Evolutionary conservation across 176 grass and related monocot genomes (phyloP).

Genomic region (Oryza meridionalis): DNA sequence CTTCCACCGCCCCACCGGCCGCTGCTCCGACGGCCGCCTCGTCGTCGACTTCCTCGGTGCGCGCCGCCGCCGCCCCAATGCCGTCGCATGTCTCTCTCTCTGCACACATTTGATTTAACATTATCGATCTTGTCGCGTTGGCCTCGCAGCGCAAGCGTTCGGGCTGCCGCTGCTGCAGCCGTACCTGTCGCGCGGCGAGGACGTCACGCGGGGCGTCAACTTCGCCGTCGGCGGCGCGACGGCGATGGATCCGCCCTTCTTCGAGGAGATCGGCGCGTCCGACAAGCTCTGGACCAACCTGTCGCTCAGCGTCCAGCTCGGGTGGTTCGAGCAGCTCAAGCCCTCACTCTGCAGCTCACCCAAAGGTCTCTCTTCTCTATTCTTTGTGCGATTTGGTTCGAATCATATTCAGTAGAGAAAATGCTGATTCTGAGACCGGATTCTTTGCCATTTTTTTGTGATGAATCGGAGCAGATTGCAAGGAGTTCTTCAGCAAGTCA

Average conservation of each 20-base stretch:
- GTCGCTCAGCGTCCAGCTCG: slow-evolving; percentile 69
- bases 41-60: slow-evolving; percentile 86
- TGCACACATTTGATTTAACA: slow-evolving; percentile 14
- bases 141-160: slow-evolving; percentile 67
- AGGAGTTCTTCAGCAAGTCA: slow-evolving; percentile 68
- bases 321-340: slow-evolving; percentile 77
- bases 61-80: not conserved
- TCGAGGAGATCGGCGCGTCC: slow-evolving; percentile 60
- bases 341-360: slow-evolving; percentile 69
- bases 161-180: slow-evolving; percentile 76
- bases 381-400: not conserved
- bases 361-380: slow-evolving; percentile 47
- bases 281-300: slow-evolving; percentile 66
- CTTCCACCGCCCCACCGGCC: slow-evolving; percentile 80
- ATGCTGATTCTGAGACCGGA: not conserved
- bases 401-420: not conserved
- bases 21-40: slow-evolving; percentile 84
- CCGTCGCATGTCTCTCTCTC: not conserved
- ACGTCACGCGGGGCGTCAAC: slow-evolving; percentile 71
- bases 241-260: slow-evolving; percentile 75
- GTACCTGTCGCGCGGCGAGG: slow-evolving; percentile 50
- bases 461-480: slow-evolving; percentile 52
- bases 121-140: not conserved
- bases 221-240: slow-evolving; percentile 88
- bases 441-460: not conserved